These are phyloP conservation scores for Metarhizium brunneum DNA, from an alignment of 2,329 filamentous ascomycete species.

Conservation along the genomic window DNA sequence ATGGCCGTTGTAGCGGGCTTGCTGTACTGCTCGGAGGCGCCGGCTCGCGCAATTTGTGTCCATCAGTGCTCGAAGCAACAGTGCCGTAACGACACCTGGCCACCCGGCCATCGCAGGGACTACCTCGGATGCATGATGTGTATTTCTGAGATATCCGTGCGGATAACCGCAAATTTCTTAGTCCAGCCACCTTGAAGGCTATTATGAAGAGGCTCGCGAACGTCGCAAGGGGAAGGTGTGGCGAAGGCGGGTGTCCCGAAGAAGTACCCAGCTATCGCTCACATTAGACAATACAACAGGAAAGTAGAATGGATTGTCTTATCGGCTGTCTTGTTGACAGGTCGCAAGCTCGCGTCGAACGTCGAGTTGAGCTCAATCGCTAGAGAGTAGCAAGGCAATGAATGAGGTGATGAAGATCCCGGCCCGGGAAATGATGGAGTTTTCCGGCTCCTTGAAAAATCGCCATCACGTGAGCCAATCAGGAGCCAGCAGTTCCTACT, in stretches of 20 bases:
- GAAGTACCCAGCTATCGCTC: neutral
- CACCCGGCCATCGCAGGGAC: conserved; percentile 25
- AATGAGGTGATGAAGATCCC: neutral
- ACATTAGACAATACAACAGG: neutral
- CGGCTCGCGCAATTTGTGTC: conserved; percentile 14
- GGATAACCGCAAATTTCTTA: conserved; percentile 32
- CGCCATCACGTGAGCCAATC: conserved; percentile 3
- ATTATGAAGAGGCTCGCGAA: conserved; percentile 4
- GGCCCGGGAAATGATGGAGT: neutral
- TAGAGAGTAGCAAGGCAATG: neutral
- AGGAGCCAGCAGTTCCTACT: neutral
- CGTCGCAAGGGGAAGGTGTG: neutral
- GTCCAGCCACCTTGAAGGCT: conserved; percentile 23
- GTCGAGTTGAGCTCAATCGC: neutral
- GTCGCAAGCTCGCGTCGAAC: neutral
- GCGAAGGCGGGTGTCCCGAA: neutral
- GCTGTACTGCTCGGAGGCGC: conserved; percentile 12
- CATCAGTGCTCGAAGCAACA: conserved; percentile 12
- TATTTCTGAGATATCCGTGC: conserved; percentile 30
- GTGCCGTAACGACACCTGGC: conserved; percentile 25
- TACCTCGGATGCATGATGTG: conserved; percentile 32
- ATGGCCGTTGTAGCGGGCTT: conserved; percentile 12
- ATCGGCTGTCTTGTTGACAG: neutral
- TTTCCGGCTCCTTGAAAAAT: neutral
- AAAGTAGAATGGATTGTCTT: neutral